Evolutionary conservation across 805 yeast species (phyloP).

Genomic region (Saccharomycopsis microspora): DNA sequence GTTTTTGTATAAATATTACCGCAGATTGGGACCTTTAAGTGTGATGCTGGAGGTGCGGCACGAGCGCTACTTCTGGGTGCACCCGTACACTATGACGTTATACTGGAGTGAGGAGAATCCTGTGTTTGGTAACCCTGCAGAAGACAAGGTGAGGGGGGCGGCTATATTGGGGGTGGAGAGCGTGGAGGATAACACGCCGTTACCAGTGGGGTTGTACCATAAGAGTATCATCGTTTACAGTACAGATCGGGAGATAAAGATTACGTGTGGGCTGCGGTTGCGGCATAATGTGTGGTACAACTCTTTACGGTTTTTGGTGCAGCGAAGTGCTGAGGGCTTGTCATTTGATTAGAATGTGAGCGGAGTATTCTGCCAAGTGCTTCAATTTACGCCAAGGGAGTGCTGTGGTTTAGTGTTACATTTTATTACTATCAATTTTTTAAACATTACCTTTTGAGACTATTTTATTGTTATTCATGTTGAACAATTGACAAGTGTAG

Average conservation of each 20-base stretch:
- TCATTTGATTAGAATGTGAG: conserved; percentile 24
- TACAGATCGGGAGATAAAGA: conserved; percentile 46
- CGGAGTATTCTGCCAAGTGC: too few species aligned
- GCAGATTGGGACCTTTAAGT: conserved; percentile 64
- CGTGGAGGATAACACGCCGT: conserved; percentile 74
- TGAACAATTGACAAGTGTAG: too few species aligned
- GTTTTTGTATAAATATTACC: conserved; percentile 72
- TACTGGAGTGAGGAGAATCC: conserved; percentile 87
- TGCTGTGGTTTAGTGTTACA: not conserved
- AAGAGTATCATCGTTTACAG: conserved; percentile 74
- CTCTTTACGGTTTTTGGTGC: conserved; percentile 65
- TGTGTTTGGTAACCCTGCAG: conserved; percentile 53
- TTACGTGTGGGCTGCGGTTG: conserved; percentile 80
- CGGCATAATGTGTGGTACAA: conserved; percentile 89
- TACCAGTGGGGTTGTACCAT: conserved; percentile 81
- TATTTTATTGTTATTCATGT: not conserved
- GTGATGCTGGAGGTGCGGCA: conserved; percentile 70
- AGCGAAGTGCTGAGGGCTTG: conserved; percentile 50
- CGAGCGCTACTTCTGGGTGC: conserved; percentile 91
- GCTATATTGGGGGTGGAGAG: conserved; percentile 73
- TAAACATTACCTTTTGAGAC: not conserved
- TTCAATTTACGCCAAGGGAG: not conserved
- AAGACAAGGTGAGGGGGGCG: conserved; percentile 61
- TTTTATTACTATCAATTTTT: not conserved
- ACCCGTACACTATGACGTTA: conserved; percentile 82